A percentile compares a stretch with the other conserved stretches of the same genome.
Evolutionary conservation across 768 basidiomycete genomes (phyloP).

Genomic region (Fistulinella prunicolor): DNA sequence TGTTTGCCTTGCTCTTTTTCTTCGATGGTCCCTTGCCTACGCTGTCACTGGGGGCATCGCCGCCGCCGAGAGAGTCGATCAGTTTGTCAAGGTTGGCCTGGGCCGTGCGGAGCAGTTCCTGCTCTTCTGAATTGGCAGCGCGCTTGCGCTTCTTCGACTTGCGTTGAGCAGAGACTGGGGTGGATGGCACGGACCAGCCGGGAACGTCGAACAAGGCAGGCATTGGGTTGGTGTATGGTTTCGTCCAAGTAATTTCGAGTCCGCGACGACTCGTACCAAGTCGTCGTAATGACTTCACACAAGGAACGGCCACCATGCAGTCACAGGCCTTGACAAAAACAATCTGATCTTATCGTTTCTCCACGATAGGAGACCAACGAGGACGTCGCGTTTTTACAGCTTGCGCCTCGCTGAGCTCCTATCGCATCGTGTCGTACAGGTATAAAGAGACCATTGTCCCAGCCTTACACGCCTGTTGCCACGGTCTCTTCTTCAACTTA

Average conservation of each 20-base stretch:
- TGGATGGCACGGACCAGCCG: slow-evolving; percentile 58
- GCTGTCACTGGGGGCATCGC: slow-evolving; percentile 33
- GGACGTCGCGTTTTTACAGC: slow-evolving; percentile 19
- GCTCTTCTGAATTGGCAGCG: slow-evolving; percentile 38
- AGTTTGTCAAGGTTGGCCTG: slow-evolving; percentile 61
- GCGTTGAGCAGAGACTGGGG: slow-evolving; percentile 36
- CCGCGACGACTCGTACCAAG: not conserved
- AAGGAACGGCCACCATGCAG: too few relatives aligned
- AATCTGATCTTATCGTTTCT: not conserved
- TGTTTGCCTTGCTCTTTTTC: slow-evolving; percentile 18
- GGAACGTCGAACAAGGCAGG: slow-evolving; percentile 59
- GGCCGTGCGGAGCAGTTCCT: slow-evolving; percentile 36
- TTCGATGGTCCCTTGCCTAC: slow-evolving; percentile 19
- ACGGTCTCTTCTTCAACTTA: too few relatives aligned
- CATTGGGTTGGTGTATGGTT: slow-evolving; percentile 11
- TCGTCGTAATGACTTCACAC: too few relatives aligned
- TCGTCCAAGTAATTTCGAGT: slow-evolving; percentile 7
- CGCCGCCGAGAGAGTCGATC: slow-evolving; percentile 44
- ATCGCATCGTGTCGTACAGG: slow-evolving; percentile 15
- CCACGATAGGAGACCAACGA: slow-evolving; percentile 12
- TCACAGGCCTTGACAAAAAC: too few relatives aligned
- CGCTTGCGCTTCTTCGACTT: slow-evolving; percentile 51
- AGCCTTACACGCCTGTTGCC: too few relatives aligned
- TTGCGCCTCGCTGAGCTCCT: slow-evolving; percentile 10
- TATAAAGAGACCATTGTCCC: slow-evolving; percentile 11